Evolutionary conservation across 2,329 filamentous ascomycete genomes (phyloP), one percentile per base, ranked within the genome.

Genomic region (Teratosphaeria viscida): DNA sequence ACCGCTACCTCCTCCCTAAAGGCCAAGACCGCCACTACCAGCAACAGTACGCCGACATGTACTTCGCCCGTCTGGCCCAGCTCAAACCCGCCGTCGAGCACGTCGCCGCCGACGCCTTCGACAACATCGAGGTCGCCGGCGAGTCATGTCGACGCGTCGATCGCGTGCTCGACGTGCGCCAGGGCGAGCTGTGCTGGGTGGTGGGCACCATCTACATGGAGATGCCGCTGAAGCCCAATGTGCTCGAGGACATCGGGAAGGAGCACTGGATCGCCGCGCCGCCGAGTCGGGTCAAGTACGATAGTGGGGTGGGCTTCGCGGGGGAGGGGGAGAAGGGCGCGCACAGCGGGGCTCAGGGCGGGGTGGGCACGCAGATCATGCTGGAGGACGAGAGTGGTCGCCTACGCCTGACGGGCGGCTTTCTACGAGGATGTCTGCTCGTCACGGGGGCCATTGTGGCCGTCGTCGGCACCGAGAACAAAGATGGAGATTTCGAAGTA

Each of bases 1-100:
- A 85, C 58, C 88, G 86, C 7, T 97, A 91, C 74, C 78, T 78
- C 55, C 83, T 97, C 10, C 82, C 88, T 27, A 86, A 79, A 63
- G 82, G 82, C 29, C 74, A 79, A 52, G 75, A 79, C 39, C 79
- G 81, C 62, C 87, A 91, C 58, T 99, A 97, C 73, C 81, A 92
- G 73, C 94, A 97, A 73, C 94, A 99, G 76, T 99, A 89, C 82
- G 90, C 88, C 63, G 94, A 99, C 75, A 92, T 97, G 84, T 99
- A 99, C 80, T 99, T 96, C 72, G 74, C 96, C 67, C 88, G 94
- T 12, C 82, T 99, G 27, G 85, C 90, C 43, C 88, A 89, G 75
- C 84, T 99, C 72, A 96, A 92, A 75, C 89, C 91, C 10, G 82
- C 84, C 0, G 88, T 95, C 0, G 89, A 95, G 67, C 75, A 82